Evolutionary conservation across 75 land plant genomes (phyloP), one percentile per base, ranked within the genome.

Genomic region (Larix kaempferi): DNA sequence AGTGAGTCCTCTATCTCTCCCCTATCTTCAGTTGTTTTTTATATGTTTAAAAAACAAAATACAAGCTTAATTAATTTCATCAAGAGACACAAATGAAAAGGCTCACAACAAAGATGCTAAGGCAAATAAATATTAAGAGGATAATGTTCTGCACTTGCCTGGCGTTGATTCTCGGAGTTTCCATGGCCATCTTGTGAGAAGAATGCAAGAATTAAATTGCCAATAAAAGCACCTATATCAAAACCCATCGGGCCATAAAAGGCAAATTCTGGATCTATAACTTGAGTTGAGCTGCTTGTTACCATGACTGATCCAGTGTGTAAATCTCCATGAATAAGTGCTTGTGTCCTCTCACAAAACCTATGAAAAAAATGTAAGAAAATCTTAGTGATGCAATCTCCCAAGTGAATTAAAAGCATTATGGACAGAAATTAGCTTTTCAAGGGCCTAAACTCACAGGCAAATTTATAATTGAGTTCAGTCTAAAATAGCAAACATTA

Each of bases 161-260:
- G 74, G 54, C 99, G 81, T 33, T 94, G 86, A 81, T 85, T 83
- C 14, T 64, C 78, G 73, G 86, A 21, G 58, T 79, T 79, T 56
- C 93, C 91, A 82, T 97, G 99, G 58, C 99, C 99, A 88, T 97
- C 93, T 88, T 97, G 98, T 63, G 99, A 69, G 82, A 88, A 92
- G 81, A 76, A 97, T 10, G 99, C 95, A 69, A 94, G 84, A 74
- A 92, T 77, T 74, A 97, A 84, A 76, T 97, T 97, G 16, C 98
- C 99, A 41, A 97, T 33, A 80, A 91, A 97, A 15, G 99, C 99
- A 66, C 99, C 99, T 67, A 97, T 88, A 77, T 97, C 99, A 87
- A 91, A 97, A n/a, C 98, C 99, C 95, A 97, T 97, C 27, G 99
- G 99, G 37, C 94, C 99, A 80, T 97, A 97, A 77, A 97, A 94